Base-by-base conservation (phyloP, 495 filamentous ascomycete genomes). In the Choiromyces venosus region DNA sequence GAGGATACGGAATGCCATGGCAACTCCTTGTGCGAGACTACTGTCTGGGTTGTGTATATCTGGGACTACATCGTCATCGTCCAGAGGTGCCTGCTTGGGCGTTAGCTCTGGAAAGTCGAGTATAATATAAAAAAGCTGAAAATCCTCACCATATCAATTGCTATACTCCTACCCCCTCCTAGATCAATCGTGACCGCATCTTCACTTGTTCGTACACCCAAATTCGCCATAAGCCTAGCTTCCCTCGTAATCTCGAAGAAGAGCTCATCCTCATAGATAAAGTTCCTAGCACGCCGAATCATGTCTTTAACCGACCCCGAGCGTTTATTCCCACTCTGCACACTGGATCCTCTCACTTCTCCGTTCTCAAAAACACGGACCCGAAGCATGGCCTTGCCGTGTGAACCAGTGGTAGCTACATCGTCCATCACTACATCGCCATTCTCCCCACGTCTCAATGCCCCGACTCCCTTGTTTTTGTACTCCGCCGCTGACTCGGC, bases 181-280 rank as follows among this genome's bases (percentile, higher is more conserved):
- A 87, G 79, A n/a, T 87, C 83, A 76, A 89, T 87, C n/a, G 81
- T 87, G 61, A 90, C 84, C 61, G 84, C 83, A 70, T 87, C 88
- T 38, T 87, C 86, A 37, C 85, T 84, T 6, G 88, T 85, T 21
- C 86, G 87, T 16, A 97, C 89, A 12, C 89, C 87, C 35, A 89
- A 87, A 61, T 86, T 87, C 14, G 88, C 85, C 46, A 96, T 83
- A 0, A 86, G 83, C 8, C 92, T 89, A 2, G 91, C 89, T 83
- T 99, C 96, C 16, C 91, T 87, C 66, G 90, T 88, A 33, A 99
- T 82, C 82, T 98, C 95, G 74, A 96, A 89, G 86, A 93, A 96
- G n/a, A 99, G 83, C 80, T 99, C 96, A 78, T 97, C 90, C 70
- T 94, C 91, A 79, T 92, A 97, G 1, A 96, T 85, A 71, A 91